These are phyloP conservation scores for Sporothrix brunneoviolacea DNA, from an alignment of 2,329 filamentous ascomycete species.

Conservation along the genomic window DNA sequence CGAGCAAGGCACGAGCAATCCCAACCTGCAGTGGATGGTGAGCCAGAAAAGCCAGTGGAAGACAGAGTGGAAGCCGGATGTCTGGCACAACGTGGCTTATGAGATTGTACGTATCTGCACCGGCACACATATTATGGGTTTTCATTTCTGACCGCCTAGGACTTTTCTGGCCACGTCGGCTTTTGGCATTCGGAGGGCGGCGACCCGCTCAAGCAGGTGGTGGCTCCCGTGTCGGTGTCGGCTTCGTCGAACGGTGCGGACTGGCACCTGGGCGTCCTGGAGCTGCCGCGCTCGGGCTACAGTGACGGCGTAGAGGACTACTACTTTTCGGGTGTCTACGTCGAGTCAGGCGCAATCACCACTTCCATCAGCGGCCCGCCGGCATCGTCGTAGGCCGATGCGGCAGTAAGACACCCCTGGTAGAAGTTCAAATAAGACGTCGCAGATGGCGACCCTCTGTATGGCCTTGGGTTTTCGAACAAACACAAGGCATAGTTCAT, in stretches of 20 bases:
- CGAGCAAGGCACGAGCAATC: slow-evolving; percentile 37
- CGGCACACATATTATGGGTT: no score
- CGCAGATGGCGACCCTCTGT: no score
- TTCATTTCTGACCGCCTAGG: no score
- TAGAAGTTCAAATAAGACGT: no score
- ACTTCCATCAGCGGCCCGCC: slow-evolving; percentile 23
- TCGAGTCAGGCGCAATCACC: slow-evolving; percentile 48
- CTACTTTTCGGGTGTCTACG: slow-evolving; percentile 65
- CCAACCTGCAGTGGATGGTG: slow-evolving; percentile 59
- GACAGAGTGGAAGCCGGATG: slow-evolving; percentile 51
- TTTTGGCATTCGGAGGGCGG: slow-evolving; percentile 65
- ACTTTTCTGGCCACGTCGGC: slow-evolving; percentile 58
- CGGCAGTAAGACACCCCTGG: no score
- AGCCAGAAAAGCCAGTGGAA: slow-evolving; percentile 56
- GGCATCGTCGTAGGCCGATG: no score
- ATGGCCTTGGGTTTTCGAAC: no score
- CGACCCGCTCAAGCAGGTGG: slow-evolving; percentile 49
- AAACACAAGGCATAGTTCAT: no score
- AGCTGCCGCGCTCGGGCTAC: slow-evolving; percentile 52
- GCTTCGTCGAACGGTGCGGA: slow-evolving; percentile 62
- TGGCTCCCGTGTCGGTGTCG: slow-evolving; percentile 51
- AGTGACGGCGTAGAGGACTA: slow-evolving; percentile 55
- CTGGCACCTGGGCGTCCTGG: slow-evolving; percentile 66
- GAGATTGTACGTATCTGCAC: slow-evolving; percentile 51
- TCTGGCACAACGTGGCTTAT: slow-evolving; percentile 72